These are phyloP conservation scores for Xylariaceae sp. DNA, from an alignment of 2,329 filamentous ascomycete genomes.

Conservation along the genomic window DNA sequence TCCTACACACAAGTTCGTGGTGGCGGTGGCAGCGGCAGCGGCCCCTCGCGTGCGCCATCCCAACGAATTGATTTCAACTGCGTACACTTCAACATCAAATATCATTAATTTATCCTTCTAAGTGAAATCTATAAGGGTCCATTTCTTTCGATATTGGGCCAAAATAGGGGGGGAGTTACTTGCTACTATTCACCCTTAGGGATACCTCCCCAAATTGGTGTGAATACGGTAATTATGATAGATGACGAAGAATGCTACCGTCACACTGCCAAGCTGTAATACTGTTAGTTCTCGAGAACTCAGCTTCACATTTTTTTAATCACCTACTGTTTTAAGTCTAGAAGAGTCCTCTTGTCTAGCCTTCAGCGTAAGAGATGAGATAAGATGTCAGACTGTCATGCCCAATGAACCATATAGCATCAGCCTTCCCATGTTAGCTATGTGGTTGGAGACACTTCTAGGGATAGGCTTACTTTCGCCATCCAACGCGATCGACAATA, in stretches of 20 bases:
- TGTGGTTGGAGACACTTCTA: neutral
- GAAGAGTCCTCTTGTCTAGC: conserved; percentile 42
- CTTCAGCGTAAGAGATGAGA: conserved; percentile 47
- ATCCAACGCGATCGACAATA: conserved; percentile 50
- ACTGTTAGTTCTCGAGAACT: conserved; percentile 17
- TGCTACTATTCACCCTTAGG: conserved; percentile 41
- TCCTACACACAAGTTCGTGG: conserved; percentile 52
- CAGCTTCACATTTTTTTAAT: neutral
- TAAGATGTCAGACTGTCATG: conserved; percentile 46
- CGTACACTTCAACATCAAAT: conserved; percentile 42
- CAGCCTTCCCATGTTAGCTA: conserved; percentile 28
- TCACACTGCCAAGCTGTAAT: conserved; percentile 46
- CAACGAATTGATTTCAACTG: conserved; percentile 51
- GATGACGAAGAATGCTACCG: conserved; percentile 52
- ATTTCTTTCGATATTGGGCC: neutral
- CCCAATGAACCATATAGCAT: conserved; percentile 48
- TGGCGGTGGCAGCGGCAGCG: conserved; percentile 52
- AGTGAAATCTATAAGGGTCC: no score
- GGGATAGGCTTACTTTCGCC: conserved; percentile 43
- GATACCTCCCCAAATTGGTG: conserved; percentile 48
- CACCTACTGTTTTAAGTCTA: conserved; percentile 36
- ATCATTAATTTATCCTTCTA: neutral
- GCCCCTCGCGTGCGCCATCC: conserved; percentile 51
- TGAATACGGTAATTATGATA: conserved; percentile 53
- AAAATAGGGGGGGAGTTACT: no score